Base-by-base conservation (phyloP, 2,329 filamentous ascomycete genomes). In the Microcera coccophila region DNA sequence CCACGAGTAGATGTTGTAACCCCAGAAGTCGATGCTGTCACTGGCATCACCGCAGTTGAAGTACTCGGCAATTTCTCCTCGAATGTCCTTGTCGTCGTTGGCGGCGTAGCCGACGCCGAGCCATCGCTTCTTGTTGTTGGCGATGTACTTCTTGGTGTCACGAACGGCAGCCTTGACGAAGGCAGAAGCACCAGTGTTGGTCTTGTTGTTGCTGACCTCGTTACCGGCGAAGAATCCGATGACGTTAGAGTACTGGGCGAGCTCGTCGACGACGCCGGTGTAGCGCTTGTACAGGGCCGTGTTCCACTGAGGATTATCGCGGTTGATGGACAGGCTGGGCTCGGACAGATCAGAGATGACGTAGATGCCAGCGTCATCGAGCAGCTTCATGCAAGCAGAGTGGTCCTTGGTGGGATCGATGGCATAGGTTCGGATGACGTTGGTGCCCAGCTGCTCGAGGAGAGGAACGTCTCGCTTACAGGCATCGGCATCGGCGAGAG, bases 1-100 rank as follows among this genome's bases (percentile, higher is more conserved):
- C 93, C 93, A 98, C 40, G 90, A 95, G 79, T 98, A 98, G 72
- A 97, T 95, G 78, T 98, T 98, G 84, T 97, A 97, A 46, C 93
- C 93, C 87, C 90, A 98, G 76, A 94, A 97, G 70, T 98, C 93
- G 54, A 97, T 95, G 48, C 85, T 61, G 8, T 74, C 71, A 24
- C 74, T 63, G 48, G 80, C 67, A 3, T 59, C 43, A 47, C 90
- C 87, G 64, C 93, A 98, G 77, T 95, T 90, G 74, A 98, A 96
- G 79, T 95, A 98, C 64, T 89, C 73, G 55, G 89, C 87, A 62
- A 97, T 81, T 60, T 89, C 75, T 53, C 76, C 76, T 66, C 93
- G 87, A 58, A 95, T 94, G 17, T 81, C 76, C 31, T 82, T 78
- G 67, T 96, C 90, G 58, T 97, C 93, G 69, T 94, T 93, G 69